Base-by-base conservation (phyloP, 2,329 filamentous ascomycete genomes). In the Colletotrichum sp. region DNA sequence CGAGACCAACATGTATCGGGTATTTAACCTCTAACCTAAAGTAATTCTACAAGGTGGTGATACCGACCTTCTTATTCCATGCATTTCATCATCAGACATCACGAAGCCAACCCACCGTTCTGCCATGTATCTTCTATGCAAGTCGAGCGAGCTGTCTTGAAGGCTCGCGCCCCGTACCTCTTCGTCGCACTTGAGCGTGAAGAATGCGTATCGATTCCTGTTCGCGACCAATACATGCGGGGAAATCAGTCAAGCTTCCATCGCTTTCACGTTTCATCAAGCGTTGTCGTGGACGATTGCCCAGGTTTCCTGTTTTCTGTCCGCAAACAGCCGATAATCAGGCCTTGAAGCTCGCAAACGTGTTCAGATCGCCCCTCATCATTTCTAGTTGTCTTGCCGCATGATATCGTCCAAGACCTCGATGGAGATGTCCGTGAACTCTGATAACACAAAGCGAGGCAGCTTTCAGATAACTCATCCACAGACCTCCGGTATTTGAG, bases 31-130 rank as follows among this genome's bases (percentile, higher is more conserved):
- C 69, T 72, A 67, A 74, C 57, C 58, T 63, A 58, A 63, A 57
- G 54, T 72, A 72, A 67, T 64, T 74, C 72, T 74, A 74, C 72
- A 74, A 57, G 63, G 64, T 66, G 59, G 54, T 71, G 33, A 64
- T 27, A 31, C 47, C 66, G 55, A 65, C 51, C 70, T 51, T 70
- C 59, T 66, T 31, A 57, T 59, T 62, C 69, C 63, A 61, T 72
- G 70, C 58, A 54, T 69, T 21, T 64, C 65, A 58, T 73, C 61
- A 54, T 74, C 72, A 63, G 66, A 67, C 68, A 38, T 74, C 33
- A 27, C 67, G 43, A 55, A 66, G 15, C n/a, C 55, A 70, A 29
- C 51, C 66, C 58, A 43, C 34, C 18, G 16, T 54, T 34, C 29
- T 18, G 18, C 36, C 51, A 24, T 24, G 38, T n/a, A 43, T 65